These are phyloP conservation scores for Copromyces sp. DNA, from an alignment of 495 filamentous ascomycete species.

Conservation along the genomic window DNA sequence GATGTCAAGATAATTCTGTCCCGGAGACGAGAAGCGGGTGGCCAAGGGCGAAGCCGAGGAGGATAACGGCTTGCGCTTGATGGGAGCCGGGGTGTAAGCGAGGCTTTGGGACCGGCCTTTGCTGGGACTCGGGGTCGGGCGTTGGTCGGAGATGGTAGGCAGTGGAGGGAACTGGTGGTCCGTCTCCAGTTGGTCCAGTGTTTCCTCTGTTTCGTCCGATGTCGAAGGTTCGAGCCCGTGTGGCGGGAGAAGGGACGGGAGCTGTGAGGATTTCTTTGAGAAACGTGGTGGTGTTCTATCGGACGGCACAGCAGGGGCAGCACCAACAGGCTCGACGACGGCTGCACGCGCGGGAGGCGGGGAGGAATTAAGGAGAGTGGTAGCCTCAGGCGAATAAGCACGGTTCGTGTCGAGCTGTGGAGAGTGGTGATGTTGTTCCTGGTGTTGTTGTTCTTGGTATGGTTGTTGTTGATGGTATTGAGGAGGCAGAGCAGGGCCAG, in stretches of 20 bases:
- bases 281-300: not conserved
- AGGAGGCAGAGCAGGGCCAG: not conserved
- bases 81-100: conserved; percentile 22
- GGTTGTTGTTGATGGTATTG: not conserved
- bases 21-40: conserved; percentile 38
- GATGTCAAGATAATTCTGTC: conserved; percentile 29
- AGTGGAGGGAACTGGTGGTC: conserved; percentile 13
- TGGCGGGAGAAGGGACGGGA: not conserved
- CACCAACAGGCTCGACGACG: not conserved
- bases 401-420: not conserved
- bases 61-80: conserved; percentile 47
- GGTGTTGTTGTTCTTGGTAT: not conserved
- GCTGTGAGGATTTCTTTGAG: not conserved
- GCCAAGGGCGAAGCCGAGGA: conserved; percentile 40
- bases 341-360: not conserved
- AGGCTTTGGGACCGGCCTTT: conserved; percentile 21
- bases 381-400: not conserved
- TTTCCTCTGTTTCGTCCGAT: not conserved
- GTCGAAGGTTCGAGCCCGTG: not conserved
- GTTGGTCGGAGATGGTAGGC: conserved; percentile 6
- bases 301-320: not conserved
- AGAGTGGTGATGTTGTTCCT: not conserved
- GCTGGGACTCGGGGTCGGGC: conserved; percentile 20
- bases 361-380: not conserved
- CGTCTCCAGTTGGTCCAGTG: not conserved